phyloP scores from a whole-genome alignment of 148 eudicot genomes.

The Oxyria digyna region DNA sequence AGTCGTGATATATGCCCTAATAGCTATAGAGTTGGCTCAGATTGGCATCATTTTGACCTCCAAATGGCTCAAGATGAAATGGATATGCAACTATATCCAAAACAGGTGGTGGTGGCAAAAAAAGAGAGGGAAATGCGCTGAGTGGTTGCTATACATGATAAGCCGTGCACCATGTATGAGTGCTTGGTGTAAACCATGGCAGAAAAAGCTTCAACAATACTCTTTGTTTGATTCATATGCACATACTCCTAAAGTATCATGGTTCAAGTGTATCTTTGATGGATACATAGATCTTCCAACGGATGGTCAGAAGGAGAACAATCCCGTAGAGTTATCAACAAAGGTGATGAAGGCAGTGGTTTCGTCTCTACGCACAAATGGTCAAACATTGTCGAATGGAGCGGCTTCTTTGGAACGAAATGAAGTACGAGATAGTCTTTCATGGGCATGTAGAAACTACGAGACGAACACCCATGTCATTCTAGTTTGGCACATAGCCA shows the following conservation, averaged over 20 bases:
- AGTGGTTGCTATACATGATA: not conserved
- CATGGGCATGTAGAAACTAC: not conserved
- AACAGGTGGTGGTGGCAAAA: not conserved
- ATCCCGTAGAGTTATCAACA: not conserved
- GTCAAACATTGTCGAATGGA: not conserved
- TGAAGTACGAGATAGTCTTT: not conserved
- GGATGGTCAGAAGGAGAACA: conserved; percentile 6
- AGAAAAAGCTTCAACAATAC: not conserved
- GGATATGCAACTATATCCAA: not conserved
- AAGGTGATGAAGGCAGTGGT: not conserved
- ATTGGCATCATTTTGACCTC: not conserved
- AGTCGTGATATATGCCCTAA: not conserved
- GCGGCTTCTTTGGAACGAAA: not conserved
- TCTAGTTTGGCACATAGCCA: conserved; percentile 1
- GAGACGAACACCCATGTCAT: not conserved
- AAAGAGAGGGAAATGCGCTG: not conserved
- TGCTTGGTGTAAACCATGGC: conserved; percentile 2
- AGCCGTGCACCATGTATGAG: not conserved
- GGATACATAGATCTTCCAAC: conserved; percentile 1
- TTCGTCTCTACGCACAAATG: not conserved
- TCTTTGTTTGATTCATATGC: not conserved
- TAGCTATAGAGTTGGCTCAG: conserved; percentile 1
- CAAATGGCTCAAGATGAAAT: not conserved
- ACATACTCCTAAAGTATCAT: not conserved
- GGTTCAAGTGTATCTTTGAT: conserved; percentile 3